Base-by-base conservation (phyloP, 192 early-diverging fungal genomes). In the Nowakowskiella sp. region DNA sequence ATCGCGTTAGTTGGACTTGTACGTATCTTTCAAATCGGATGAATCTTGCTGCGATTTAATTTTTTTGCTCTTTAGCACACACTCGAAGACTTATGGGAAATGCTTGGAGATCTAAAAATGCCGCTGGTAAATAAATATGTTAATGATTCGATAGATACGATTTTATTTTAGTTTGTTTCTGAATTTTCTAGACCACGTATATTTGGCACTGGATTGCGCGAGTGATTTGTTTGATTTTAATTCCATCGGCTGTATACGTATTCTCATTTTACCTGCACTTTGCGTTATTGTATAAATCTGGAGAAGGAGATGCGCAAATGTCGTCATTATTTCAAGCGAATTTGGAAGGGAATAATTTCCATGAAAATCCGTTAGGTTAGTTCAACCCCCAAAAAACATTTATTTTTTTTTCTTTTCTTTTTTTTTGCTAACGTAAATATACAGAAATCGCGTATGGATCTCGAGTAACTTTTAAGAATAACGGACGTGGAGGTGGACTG, bases 301-400 rank as follows among this genome's bases (percentile, higher is more conserved):
- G 96, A 0, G 67, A 84, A 2, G 93, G 94, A 3, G 90, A 95
- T 67, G 84, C 85, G 13, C 80, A 84, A 43, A 99, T 99, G 96
- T 86, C 86, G 60, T 90, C 91, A 3, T 68, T 94, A n/a, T 99
- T 99, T 74, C 96, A 99, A 64, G 90, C 92, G n/a, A 67, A 76
- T 22, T 67, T 99, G 21, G 51, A 75, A 31, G 96, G 96, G 29
- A 91, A 81, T 64, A 66, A 78, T 44, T 84, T 97, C 22, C 51
- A 66, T 24, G 52, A 78, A 32, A 90, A 92, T 62, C 96, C 96
- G 6, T 59, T 93, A 6, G 71, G 89, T 90, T 66, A 33, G 54
- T 61, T 1, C 32, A 13, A 49, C 55, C 23, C 8, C 8, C 42
- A 24, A 21, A 22, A 13, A 19, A 9, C 6, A 10, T 52, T 9